These are phyloP conservation scores for Dictyostelium brefeldianum DNA, from an alignment of 78 protist genomes.

Conservation along the genomic window DNA sequence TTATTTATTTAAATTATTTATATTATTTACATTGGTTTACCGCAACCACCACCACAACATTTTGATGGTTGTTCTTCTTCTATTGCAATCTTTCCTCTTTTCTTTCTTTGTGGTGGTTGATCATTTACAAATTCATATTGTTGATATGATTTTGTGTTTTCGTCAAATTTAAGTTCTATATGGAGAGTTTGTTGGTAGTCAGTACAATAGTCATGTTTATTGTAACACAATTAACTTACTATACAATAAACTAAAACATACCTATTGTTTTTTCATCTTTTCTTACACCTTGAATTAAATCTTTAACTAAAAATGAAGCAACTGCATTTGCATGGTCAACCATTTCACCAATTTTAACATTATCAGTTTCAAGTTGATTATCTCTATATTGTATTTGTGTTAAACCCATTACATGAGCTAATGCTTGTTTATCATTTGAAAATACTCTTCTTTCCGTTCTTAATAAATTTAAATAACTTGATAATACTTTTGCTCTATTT, in stretches of 20 bases:
- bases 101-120: conserved; percentile 54
- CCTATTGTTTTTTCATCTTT: conserved; percentile 50
- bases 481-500: conserved; percentile 40
- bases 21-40: conserved; percentile 15
- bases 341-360: conserved; percentile 36
- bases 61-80: neutral
- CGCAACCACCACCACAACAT: conserved; percentile 60
- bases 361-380: conserved; percentile 18
- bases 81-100: conserved; percentile 39
- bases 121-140: conserved; percentile 65
- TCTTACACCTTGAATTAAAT: conserved; percentile 59
- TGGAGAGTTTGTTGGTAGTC: neutral
- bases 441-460: conserved; percentile 57
- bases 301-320: conserved; percentile 52
- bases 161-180: conserved; percentile 44
- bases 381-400: conserved; percentile 54
- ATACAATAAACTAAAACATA: neutral
- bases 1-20: too few species aligned
- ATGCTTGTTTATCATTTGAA: conserved; percentile 5
- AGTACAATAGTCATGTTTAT: too few species aligned
- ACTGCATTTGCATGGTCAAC: conserved; percentile 73
- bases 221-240: neutral
- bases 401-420: conserved; percentile 3
- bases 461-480: conserved; percentile 39
- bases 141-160: conserved; percentile 25